Percentiles rank a stretch among this genome's conserved stretches.
Evolutionary conservation across 2,329 filamentous ascomycete genomes (phyloP).

Genomic region (Magnaporthales sp.): DNA sequence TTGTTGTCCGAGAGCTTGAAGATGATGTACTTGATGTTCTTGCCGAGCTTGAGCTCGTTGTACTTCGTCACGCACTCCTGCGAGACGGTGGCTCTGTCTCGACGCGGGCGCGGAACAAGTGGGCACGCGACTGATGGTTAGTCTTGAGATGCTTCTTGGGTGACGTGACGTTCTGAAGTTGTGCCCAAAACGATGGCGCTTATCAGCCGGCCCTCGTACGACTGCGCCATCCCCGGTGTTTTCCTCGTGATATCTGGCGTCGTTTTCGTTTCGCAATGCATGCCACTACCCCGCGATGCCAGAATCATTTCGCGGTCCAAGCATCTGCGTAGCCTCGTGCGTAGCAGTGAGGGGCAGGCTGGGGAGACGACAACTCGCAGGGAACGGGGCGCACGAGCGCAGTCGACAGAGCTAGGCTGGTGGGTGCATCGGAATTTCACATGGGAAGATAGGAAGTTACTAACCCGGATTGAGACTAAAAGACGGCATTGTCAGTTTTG

Average conservation of each 20-base stretch:
- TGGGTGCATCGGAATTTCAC: neutral
- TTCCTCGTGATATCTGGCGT: neutral
- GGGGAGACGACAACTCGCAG: neutral
- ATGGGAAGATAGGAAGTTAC: constrained; percentile 20
- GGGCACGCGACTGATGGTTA: constrained; percentile 5
- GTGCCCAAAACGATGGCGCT: neutral
- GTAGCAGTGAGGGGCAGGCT: neutral
- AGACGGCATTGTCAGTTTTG: neutral
- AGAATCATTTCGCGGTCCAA: neutral
- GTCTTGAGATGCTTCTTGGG: neutral
- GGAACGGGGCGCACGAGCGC: neutral
- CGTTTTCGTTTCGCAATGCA: neutral
- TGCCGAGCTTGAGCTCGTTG: constrained; percentile 77
- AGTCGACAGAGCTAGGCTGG: neutral
- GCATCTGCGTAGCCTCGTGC: neutral
- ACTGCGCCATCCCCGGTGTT: neutral
- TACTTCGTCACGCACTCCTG: constrained; percentile 63
- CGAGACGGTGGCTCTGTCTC: constrained; percentile 58
- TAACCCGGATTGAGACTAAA: constrained; percentile 61
- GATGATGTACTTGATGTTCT: constrained; percentile 79
- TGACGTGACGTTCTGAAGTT: neutral
- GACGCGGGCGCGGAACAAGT: neutral
- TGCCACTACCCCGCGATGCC: neutral
- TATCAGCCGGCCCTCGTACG: neutral
- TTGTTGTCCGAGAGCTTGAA: constrained; percentile 80